Base-by-base conservation (phyloP, 2,329 filamentous ascomycete genomes). In the Alternaria rosae region DNA sequence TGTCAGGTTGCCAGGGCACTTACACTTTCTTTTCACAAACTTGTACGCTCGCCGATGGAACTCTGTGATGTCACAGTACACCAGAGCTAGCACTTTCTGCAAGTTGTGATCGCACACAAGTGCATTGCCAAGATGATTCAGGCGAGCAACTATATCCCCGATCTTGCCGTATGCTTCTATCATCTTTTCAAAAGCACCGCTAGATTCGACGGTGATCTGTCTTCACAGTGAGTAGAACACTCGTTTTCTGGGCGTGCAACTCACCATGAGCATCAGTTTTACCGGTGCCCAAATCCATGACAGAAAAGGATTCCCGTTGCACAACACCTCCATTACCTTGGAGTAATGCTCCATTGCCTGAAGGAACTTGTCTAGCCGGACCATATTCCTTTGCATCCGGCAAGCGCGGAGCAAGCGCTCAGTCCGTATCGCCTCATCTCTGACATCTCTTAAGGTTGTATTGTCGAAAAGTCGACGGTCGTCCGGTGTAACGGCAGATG, bases 291-390 rank as follows among this genome's bases (percentile, higher is more conserved):
- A 85, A 1, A 84, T 68, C 77, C 78, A 84, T 0, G 80, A 73
- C 1, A 85, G 45, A 59, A 76, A 85, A 0, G 79, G 79, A 0
- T 82, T 85, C 0, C 82, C 82, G 35, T 84, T 82, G 61, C 83
- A 85, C 0, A 84, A 58, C 1, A 81, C 70, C 3, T 84, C 82
- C 0, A 85, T 70, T 6, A 43, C 54, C 45, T 43, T 57, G 32
- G 54, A 51, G 21, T 0, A 72, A 32, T 81, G 74, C 41, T 80
- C 76, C 0, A 85, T 58, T 0, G 78, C 81, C 0, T 59, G 59
- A 26, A 85, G 78, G 0, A 85, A 71, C 0, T 82, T 80, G 55
- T 78, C 68, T 0, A 85, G 72, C 0, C 83, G 78, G 0, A 75
- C 71, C 76, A 84, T 80, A 28, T 83, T 83, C 1, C 79, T 74